Evolutionary conservation across 371 early-diverging fungal genomes (phyloP), one percentile per base, ranked within the genome.

Genomic region (Mucor saturninus): DNA sequence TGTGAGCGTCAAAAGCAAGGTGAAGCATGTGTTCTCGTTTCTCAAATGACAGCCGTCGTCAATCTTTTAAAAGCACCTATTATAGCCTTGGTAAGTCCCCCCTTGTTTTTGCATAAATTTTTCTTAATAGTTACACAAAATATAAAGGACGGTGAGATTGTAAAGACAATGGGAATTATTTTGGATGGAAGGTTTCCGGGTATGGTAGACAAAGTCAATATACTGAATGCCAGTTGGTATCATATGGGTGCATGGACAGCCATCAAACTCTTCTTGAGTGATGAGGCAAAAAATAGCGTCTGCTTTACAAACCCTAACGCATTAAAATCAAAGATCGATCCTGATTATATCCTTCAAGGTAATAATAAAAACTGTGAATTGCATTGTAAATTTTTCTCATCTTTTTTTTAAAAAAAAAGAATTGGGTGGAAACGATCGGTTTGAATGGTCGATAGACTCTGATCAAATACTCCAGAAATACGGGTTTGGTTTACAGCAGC

Each of bases 171-270:
- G 39, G 52, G 69, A n/a, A 60, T 58, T 1, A 62, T 79, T 13
- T 60, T 76, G 42, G 73, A 74, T 39, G 58, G 65, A 15, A 56
- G 69, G 10, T 79, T 73, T 51, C 76, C 76, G 0, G 75, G 73
- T 0, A 66, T 67, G 42, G 56, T 81, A 35, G 65, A 67, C 4
- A 67, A 74, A 3, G 69, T 81, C 13, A 69, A 75, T 60, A 71
- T 79, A 2, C 61, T 81, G 51, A 81, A 81, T 32, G 79, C 79
- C 56, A 74, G 79, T 5, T 81, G 79, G 82, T 64, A 75, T 60
- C 79, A 79, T 65, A 79, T 79, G 62, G 77, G 79, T 2, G 15
- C 75, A 35, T 81, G 82, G 82, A 73, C 79, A 32, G 69, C 77
- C 56, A 55, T 78, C 7, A 77, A 79, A 40, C 54, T 68, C 31